phyloP scores from a whole-genome alignment of 2,329 filamentous ascomycete genomes.

The Fusarium sp. region DNA sequence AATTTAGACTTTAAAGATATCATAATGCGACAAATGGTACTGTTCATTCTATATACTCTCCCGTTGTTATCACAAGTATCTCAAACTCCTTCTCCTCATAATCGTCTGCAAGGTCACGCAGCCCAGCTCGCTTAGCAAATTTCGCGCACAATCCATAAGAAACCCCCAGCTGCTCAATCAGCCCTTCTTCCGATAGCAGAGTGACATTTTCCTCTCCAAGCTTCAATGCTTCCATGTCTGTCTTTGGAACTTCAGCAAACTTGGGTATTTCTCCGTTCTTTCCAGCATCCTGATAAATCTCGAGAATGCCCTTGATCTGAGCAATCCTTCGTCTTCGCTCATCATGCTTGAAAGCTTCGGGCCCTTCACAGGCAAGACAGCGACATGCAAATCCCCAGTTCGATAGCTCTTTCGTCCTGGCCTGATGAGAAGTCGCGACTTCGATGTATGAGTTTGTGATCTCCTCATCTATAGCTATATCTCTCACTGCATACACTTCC shows the following conservation, averaged over 20 bases:
- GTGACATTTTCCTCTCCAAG: not conserved
- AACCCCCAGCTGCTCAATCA: constrained; percentile 17
- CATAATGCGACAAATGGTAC: not conserved
- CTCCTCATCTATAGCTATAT: constrained; percentile 11
- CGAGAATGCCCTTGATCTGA: constrained; percentile 16
- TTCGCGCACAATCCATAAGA: constrained; percentile 23
- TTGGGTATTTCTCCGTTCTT: not conserved
- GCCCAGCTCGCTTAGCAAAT: not conserved
- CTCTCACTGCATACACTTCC: constrained; percentile 14
- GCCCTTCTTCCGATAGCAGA: not conserved
- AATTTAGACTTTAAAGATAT: not conserved
- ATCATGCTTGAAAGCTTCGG: constrained; percentile 5
- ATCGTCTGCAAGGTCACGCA: not conserved
- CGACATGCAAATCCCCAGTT: constrained; percentile 18
- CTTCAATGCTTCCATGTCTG: constrained; percentile 7
- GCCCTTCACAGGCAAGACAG: constrained; percentile 1
- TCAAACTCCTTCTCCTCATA: constrained; percentile 27
- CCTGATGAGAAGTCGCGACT: not conserved
- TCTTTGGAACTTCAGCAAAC: constrained; percentile 18
- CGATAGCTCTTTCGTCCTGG: constrained; percentile 2
- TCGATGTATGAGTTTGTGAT: constrained; percentile 29
- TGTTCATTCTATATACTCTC: constrained; percentile 6
- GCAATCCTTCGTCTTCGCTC: constrained; percentile 20
- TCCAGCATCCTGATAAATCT: constrained; percentile 1
- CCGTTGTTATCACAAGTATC: constrained; percentile 14